A percentile compares a stretch with the other conserved stretches of the same genome.
These are phyloP conservation scores for Trametes villosa DNA, from an alignment of 768 basidiomycete species.

Conservation along the genomic window DNA sequence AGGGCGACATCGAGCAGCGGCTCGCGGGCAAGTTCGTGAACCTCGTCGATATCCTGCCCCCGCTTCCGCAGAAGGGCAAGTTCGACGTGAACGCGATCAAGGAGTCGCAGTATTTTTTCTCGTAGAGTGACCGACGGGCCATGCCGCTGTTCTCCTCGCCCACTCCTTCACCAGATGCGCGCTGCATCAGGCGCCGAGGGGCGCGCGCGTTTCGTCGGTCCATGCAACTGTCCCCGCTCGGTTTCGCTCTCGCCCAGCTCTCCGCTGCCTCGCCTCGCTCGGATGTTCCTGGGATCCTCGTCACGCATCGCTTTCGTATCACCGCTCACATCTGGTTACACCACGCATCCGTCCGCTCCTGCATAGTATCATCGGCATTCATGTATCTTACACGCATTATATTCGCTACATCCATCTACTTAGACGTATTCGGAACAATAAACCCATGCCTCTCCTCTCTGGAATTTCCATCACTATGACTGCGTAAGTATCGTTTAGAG, in stretches of 20 bases:
- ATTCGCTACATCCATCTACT: conserved; percentile 15
- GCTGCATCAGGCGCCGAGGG: too few species aligned
- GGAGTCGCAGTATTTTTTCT: conserved; percentile 91
- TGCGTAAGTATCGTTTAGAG: not conserved
- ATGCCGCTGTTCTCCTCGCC: not conserved
- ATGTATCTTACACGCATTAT: conserved; percentile 26
- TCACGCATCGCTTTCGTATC: conserved; percentile 1
- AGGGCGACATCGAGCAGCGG: conserved; percentile 15
- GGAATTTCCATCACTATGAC: not conserved
- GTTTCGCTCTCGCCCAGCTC: not conserved
- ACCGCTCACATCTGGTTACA: not conserved
- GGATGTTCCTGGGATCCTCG: conserved; percentile 14
- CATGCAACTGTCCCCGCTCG: not conserved
- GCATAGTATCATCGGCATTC: conserved; percentile 1
- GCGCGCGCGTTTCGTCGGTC: not conserved
- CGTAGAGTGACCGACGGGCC: conserved; percentile 46
- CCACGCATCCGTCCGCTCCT: not conserved
- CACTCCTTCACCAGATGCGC: not conserved
- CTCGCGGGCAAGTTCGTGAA: conserved; percentile 63
- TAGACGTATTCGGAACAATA: conserved; percentile 9
- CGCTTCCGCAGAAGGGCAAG: conserved; percentile 79
- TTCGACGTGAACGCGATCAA: conserved; percentile 87
- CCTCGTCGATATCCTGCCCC: conserved; percentile 76
- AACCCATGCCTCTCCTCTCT: conserved; percentile 5
- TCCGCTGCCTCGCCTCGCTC: not conserved